Conservation (phyloP, 2,329 filamentous ascomycete species). For the Ophiocordyceps camponoti-leonardi region DNA sequence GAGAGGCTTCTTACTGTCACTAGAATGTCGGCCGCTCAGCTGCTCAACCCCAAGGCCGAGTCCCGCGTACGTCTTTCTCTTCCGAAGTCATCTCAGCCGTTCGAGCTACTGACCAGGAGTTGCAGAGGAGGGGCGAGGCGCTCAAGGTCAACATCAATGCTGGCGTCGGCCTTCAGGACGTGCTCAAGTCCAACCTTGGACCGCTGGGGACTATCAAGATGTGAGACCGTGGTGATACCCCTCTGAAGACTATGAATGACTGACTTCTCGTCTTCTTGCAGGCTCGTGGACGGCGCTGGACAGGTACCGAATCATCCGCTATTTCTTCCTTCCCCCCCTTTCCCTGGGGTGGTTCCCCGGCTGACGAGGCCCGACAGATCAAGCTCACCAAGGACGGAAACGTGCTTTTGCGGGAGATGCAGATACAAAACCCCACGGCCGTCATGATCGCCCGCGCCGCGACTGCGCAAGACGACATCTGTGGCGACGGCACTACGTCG, state of each 20-base stretch:
- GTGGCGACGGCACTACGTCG: constrained; percentile 92
- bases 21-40: constrained; percentile 87
- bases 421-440: constrained; percentile 97
- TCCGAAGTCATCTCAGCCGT: not conserved
- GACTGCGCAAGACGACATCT: constrained; percentile 96
- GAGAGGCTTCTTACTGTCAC: constrained; percentile 3
- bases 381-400: constrained; percentile 99
- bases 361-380: constrained; percentile 41
- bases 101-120: not conserved
- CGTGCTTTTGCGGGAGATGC: constrained; percentile 61
- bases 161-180: constrained; percentile 83
- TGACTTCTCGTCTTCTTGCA: constrained; percentile 15
- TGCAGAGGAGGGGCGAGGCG: constrained; percentile 86
- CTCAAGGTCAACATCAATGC: constrained; percentile 92
- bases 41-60: constrained; percentile 97
- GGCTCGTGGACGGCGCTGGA: constrained; percentile 53
- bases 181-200: constrained; percentile 89
- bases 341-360: constrained; percentile 4
- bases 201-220: constrained; percentile 94
- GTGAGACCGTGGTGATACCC: constrained; percentile 25
- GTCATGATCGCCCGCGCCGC: constrained; percentile 72
- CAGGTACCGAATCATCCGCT: constrained; percentile 29
- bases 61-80: constrained; percentile 55
- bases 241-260: not conserved
- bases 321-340: not conserved